Base-by-base conservation (phyloP, 441 rosid species). In the Pelargonium fulgidum region DNA sequence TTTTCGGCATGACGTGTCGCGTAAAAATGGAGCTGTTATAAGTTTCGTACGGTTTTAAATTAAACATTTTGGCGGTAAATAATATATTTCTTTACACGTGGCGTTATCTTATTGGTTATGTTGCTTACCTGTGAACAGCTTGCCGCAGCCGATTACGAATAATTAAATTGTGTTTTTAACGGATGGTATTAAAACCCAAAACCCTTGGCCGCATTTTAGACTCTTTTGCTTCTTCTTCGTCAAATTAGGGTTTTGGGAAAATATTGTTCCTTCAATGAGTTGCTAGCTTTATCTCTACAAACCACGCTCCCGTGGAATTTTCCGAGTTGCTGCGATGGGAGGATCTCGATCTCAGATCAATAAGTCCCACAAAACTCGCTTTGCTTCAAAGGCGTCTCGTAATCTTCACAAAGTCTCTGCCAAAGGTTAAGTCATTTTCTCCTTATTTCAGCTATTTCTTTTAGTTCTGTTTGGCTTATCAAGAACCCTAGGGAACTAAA, bases 301-400 rank as follows among this genome's bases (percentile, higher is more conserved):
- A 36, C 66, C 26, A 17, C 36, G 44, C 16, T 11, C 24, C 42
- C 66, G 50, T 12, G n/a, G 47, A 29, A 12, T 45, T 65, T 24
- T 54, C 42, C 33, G 4, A 16, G 65, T 45, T 73, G 77, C 80
- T 24, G 76, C 67, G 82, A 90, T 93, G 97, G 96, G 90, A 72
- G 84, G 87, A 4, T 84, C 96, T 72, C 85, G 93, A 78, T 85
- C 73, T 78, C 98, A 94, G 78, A 82, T 84, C 17, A 94, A 94
- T 72, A 94, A 94, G 74, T 22, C 93, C 66, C 99, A 94, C 82
- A 94, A 91, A 73, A 63, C 96, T 29, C 85, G 99, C 20, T 87
- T 88, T 73, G 72, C 92, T 26, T 81, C 97, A 67, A 94, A 90
- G 72, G 86, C 99, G 8, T 77, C 90, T 66, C 90, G 94, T n/a